These are phyloP conservation scores for Epichloe sibirici DNA, from an alignment of 2,329 filamentous ascomycete genomes.

Conservation along the genomic window DNA sequence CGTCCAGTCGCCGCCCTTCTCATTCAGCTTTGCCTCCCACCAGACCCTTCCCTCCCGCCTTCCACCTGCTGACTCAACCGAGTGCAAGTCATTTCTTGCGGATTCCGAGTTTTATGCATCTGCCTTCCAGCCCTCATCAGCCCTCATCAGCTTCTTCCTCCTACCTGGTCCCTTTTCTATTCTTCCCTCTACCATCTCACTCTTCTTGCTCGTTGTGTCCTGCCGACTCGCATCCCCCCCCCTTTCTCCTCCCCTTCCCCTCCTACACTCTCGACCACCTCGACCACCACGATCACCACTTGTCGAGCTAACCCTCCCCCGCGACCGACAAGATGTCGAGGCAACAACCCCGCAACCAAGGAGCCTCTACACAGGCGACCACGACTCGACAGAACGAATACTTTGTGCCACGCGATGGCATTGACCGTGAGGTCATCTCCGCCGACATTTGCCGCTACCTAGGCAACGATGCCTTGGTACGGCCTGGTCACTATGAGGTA, in stretches of 20 bases:
- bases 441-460: constrained; percentile 76
- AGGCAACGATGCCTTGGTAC: constrained; percentile 69
- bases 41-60: neutral
- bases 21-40: neutral
- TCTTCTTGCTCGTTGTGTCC: constrained; percentile 8
- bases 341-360: constrained; percentile 24
- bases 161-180: constrained; percentile 4
- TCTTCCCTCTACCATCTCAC: constrained; percentile 9
- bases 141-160: constrained; percentile 11
- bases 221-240: constrained; percentile 9
- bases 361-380: constrained; percentile 21
- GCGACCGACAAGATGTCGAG: constrained; percentile 23
- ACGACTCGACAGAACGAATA: constrained; percentile 58
- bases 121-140: constrained; percentile 13
- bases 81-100: neutral
- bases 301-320: constrained; percentile 5
- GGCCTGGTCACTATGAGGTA: constrained; percentile 64
- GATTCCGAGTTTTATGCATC: neutral
- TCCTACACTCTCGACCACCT: constrained; percentile 4
- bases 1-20: neutral
- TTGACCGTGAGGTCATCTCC: constrained; percentile 74
- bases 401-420: constrained; percentile 68
- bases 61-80: neutral
- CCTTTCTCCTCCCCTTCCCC: constrained; percentile 3
- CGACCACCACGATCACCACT: constrained; percentile 4